These are phyloP conservation scores for Calycina herbarum DNA, from an alignment of 2,329 filamentous ascomycete genomes.

Conservation along the genomic window DNA sequence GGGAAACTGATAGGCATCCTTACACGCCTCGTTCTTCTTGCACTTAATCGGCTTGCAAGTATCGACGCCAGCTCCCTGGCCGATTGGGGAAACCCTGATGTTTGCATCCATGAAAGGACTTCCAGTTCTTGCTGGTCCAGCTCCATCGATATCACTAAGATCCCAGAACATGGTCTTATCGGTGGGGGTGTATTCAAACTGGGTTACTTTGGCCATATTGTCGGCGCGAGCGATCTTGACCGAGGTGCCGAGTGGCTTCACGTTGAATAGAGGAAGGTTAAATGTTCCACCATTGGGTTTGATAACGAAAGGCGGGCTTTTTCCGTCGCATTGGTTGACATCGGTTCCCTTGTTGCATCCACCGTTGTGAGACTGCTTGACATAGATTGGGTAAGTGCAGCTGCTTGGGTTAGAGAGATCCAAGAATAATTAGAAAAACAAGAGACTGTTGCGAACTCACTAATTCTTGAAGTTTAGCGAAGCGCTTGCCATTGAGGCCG, in stretches of 20 bases:
- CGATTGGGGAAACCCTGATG: constrained; percentile 9
- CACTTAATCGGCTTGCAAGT: constrained; percentile 13
- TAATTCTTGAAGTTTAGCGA: constrained; percentile 4
- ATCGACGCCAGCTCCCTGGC: constrained; percentile 1
- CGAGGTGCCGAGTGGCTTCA: constrained; percentile 6
- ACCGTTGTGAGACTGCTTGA: constrained; percentile 13
- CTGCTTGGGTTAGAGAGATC: neutral
- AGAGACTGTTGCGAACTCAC: neutral
- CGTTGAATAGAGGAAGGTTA: neutral
- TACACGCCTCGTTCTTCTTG: constrained; percentile 11
- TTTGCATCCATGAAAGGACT: constrained; percentile 13
- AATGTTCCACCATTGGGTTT: neutral
- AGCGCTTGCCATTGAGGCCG: constrained; percentile 9
- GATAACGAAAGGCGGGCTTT: constrained; percentile 7
- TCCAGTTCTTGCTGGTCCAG: constrained; percentile 5
- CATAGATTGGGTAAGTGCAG: constrained; percentile 4
- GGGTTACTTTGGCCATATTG: constrained; percentile 10
- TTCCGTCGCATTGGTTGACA: constrained; percentile 2
- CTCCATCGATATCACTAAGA: constrained; percentile 17
- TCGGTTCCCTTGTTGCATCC: constrained; percentile 13
- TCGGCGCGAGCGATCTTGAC: constrained; percentile 13
- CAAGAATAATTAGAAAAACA: neutral
- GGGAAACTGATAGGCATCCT: constrained; percentile 16
- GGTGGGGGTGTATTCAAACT: constrained; percentile 18
- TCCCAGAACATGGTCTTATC: constrained; percentile 16